Conservation (phyloP, 768 basidiomycete genomes). For the Boletus subparvulus region DNA sequence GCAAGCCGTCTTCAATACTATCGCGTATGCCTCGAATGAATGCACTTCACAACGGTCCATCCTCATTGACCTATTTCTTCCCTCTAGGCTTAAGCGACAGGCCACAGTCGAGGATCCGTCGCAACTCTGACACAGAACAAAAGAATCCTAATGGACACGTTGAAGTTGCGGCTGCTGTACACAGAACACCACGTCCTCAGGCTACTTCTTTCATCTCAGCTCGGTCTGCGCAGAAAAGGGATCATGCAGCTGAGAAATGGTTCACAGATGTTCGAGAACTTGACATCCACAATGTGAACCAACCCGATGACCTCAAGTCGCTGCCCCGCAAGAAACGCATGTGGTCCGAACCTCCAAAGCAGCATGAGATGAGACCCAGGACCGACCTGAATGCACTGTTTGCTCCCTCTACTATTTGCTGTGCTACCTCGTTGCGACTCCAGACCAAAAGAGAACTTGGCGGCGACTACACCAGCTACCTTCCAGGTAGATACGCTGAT, state of each 20-base stretch:
- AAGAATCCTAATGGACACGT: background rate
- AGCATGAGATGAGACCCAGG: constrained; percentile 21
- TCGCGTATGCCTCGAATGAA: constrained; percentile 22
- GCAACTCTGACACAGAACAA: constrained; percentile 1
- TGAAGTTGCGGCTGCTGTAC: background rate
- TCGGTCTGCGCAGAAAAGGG: constrained; percentile 23
- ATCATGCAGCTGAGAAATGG: constrained; percentile 26
- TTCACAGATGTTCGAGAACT: constrained; percentile 21
- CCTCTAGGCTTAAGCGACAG: constrained; percentile 20
- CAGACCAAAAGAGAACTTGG: constrained; percentile 39
- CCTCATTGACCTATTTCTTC: background rate
- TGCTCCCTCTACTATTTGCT: background rate
- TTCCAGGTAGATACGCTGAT: constrained; percentile 29
- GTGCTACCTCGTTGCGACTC: constrained; percentile 18
- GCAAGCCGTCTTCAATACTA: constrained; percentile 8
- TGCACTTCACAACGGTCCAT: background rate
- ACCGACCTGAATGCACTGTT: constrained; percentile 26
- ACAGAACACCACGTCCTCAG: constrained; percentile 1
- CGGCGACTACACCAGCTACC: constrained; percentile 53
- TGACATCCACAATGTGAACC: constrained; percentile 10
- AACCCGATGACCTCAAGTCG: background rate
- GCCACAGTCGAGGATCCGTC: constrained; percentile 1
- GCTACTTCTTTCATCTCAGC: constrained; percentile 22
- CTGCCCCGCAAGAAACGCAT: constrained; percentile 6
- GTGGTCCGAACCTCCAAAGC: background rate